A percentile compares a stretch with the other conserved stretches of the same genome.
Conservation (phyloP, 768 basidiomycete genomes). For the Daedalea quercina region DNA sequence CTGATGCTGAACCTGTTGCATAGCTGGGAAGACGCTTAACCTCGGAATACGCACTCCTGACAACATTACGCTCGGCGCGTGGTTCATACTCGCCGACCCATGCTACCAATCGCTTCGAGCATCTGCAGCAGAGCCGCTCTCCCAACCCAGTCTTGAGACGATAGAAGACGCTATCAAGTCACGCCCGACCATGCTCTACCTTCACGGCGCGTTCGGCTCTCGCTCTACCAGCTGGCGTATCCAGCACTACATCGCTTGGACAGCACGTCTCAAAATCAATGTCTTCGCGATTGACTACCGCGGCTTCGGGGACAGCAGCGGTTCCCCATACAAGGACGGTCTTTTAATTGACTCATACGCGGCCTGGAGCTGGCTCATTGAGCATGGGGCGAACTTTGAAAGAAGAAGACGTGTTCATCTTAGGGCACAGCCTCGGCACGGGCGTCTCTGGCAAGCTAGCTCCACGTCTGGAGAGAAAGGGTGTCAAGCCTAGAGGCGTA, state of each 20-base stretch:
- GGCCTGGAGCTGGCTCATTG: slow-evolving; percentile 73
- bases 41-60: slow-evolving; percentile 67
- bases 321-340: slow-evolving; percentile 70
- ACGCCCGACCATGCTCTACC: slow-evolving; percentile 75
- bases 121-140: slow-evolving; percentile 29
- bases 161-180: slow-evolving; percentile 47
- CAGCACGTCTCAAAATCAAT: slow-evolving; percentile 62
- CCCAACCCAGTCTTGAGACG: slow-evolving; percentile 29
- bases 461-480: slow-evolving; percentile 32
- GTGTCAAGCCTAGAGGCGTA: slow-evolving; percentile 32
- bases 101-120: slow-evolving; percentile 47
- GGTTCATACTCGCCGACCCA: slow-evolving; percentile 71
- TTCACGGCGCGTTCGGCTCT: slow-evolving; percentile 87
- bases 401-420: slow-evolving; percentile 58
- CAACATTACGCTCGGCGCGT: slow-evolving; percentile 75
- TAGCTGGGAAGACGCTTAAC: slow-evolving; percentile 76
- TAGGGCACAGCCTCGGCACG: slow-evolving; percentile 89
- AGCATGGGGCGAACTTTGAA: slow-evolving; percentile 49
- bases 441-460: slow-evolving; percentile 52
- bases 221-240: slow-evolving; percentile 65
- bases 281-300: slow-evolving; percentile 88
- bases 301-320: slow-evolving; percentile 84
- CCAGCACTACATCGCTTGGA: slow-evolving; percentile 58
- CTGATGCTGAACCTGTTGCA: neutral
- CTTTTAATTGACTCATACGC: slow-evolving; percentile 66